Conservation (phyloP, 2,329 filamentous ascomycete species). For the Podosphaera xanthii region DNA sequence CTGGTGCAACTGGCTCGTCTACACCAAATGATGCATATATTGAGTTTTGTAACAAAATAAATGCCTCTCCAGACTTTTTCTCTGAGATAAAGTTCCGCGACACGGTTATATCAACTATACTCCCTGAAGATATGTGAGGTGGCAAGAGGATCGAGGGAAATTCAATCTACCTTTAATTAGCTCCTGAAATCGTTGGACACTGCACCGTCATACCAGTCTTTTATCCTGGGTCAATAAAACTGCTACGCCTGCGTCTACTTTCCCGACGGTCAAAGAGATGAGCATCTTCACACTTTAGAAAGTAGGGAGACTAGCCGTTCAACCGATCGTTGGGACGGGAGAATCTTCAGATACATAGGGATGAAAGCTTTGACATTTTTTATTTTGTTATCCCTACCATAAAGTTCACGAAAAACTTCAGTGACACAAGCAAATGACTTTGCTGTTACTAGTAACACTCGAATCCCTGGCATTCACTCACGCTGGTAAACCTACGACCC, state of each 20-base stretch:
- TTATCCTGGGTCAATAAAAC: slow-evolving; percentile 94
- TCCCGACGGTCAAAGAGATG: slow-evolving; percentile 93
- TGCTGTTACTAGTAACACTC: no score
- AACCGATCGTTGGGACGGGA: no score
- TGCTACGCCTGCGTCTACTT: slow-evolving; percentile 95
- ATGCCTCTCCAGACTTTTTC: slow-evolving; percentile 46
- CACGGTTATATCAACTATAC: slow-evolving; percentile 94
- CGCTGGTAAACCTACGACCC: no score
- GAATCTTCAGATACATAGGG: no score
- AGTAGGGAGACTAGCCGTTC: no score
- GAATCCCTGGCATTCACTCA: no score
- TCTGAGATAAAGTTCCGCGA: slow-evolving; percentile 68
- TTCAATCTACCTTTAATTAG: slow-evolving; percentile 46
- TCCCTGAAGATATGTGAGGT: slow-evolving; percentile 81
- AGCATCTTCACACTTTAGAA: slow-evolving; percentile 37
- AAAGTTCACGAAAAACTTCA: no score
- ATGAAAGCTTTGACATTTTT: no score
- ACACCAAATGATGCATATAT: slow-evolving; percentile 77
- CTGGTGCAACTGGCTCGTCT: slow-evolving; percentile 49
- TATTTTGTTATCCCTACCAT: no score
- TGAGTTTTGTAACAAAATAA: slow-evolving; percentile 65
- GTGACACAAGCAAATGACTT: no score
- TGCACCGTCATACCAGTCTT: slow-evolving; percentile 46
- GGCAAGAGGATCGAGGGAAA: slow-evolving; percentile 95
- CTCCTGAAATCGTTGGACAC: no score